phyloP scores from a whole-genome alignment of 306 rosid species.

The Fagus sylvatica region DNA sequence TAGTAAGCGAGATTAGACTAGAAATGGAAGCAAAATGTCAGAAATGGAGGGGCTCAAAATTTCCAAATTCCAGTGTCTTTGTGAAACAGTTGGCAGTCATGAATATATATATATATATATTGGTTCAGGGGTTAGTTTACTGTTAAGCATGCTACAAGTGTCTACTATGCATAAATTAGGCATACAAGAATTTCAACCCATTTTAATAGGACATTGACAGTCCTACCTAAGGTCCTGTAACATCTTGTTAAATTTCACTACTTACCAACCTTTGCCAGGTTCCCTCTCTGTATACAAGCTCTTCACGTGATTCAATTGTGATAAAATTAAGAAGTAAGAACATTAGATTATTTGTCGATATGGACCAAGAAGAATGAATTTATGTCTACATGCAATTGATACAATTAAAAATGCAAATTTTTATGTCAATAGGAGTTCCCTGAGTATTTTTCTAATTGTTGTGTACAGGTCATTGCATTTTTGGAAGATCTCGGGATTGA shows the following conservation, averaged over 20 bases:
- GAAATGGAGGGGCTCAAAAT: not conserved
- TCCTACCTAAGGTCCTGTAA: not conserved
- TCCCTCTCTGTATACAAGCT: not conserved
- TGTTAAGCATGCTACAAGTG: not conserved
- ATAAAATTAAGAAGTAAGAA: not conserved
- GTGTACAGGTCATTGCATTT: conserved; percentile 60
- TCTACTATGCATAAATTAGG: not conserved
- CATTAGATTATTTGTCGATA: not conserved
- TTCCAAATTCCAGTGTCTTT: not conserved
- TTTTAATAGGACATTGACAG: not conserved
- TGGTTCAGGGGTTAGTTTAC: not conserved
- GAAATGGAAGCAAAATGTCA: not conserved
- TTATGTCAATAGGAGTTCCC: conserved; percentile 17
- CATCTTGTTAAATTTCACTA: not conserved
- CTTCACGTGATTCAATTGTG: not conserved
- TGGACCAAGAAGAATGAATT: not conserved
- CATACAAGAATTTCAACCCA: not conserved
- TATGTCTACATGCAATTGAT: conserved; percentile 4
- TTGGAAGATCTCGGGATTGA: conserved; percentile 71
- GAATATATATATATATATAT: not conserved
- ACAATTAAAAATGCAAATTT: not conserved
- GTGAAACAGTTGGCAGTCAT: not conserved
- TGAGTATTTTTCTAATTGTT: conserved; percentile 18
- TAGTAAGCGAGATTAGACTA: not conserved
- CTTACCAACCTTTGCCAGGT: not conserved